Evolutionary conservation across 768 basidiomycete species (phyloP).

Genomic region (Paxillus ammoniavirescens): DNA sequence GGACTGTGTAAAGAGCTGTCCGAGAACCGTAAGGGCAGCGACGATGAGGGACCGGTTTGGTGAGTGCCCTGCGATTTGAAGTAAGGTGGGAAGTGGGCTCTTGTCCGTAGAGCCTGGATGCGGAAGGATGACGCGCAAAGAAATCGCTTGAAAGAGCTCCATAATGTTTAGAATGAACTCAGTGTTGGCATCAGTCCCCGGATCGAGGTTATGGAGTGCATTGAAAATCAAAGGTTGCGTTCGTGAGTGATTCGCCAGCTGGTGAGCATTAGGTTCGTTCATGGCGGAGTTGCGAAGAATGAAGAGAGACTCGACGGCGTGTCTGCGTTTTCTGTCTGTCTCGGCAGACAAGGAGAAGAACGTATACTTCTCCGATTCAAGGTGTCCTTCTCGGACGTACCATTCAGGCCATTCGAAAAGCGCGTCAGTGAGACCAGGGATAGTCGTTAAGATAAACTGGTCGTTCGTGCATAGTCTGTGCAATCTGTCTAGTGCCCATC

Average conservation of each 20-base stretch:
- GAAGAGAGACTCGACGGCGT: constrained; percentile 84
- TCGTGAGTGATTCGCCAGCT: constrained; percentile 56
- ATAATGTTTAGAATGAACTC: constrained; percentile 73
- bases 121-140: constrained; percentile 41
- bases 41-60: constrained; percentile 78
- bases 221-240: constrained; percentile 66
- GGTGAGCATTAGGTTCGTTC: constrained; percentile 61
- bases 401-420: constrained; percentile 88
- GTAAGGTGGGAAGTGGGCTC: constrained; percentile 58
- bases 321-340: constrained; percentile 54
- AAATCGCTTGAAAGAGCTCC: constrained; percentile 68
- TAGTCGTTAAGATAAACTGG: constrained; percentile 64
- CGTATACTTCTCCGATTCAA: constrained; percentile 38
- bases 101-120: constrained; percentile 34
- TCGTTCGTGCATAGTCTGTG: constrained; percentile 80
- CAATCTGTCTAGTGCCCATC: constrained; percentile 88
- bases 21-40: constrained; percentile 57
- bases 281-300: constrained; percentile 85
- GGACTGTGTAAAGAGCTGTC: constrained; percentile 59
- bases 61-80: constrained; percentile 53
- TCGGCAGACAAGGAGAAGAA: constrained; percentile 59
- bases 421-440: constrained; percentile 79
- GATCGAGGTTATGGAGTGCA: constrained; percentile 60
- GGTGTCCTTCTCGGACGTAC: constrained; percentile 67
- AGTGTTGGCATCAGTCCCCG: constrained; percentile 59